Evolutionary conservation across 441 rosid species (phyloP).

Genomic region (Metrosideros polymorpha): DNA sequence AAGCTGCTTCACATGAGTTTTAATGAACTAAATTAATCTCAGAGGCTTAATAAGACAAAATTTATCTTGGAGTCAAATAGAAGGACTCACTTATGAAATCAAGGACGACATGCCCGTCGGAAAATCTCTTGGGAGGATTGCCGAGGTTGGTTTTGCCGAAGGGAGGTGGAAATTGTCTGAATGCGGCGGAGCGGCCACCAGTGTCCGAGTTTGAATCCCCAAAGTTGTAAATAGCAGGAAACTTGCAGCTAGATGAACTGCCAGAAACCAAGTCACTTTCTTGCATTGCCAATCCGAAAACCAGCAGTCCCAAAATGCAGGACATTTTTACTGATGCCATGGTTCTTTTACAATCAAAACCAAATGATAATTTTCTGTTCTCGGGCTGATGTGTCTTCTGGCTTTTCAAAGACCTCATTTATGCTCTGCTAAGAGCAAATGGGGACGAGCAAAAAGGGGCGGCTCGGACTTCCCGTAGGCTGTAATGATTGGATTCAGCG

Average conservation of each 20-base stretch:
- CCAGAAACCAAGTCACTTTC: not conserved
- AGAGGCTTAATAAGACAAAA: not conserved
- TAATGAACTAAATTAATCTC: not conserved
- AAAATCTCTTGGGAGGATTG: not conserved
- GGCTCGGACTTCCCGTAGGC: not conserved
- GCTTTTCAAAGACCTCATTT: not conserved
- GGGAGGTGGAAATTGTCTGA: not conserved
- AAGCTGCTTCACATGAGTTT: not conserved
- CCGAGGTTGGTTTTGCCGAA: not conserved
- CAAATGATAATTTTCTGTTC: not conserved
- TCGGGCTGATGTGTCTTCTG: not conserved
- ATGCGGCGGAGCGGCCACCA: not conserved
- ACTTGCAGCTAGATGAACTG: not conserved
- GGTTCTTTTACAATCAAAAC: not conserved
- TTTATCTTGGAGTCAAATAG: not conserved
- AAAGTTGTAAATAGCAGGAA: constrained; percentile 1
- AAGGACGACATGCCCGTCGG: not conserved
- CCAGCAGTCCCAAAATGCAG: not conserved
- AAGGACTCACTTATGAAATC: not conserved
- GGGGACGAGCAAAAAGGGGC: not conserved
- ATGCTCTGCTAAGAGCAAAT: not conserved
- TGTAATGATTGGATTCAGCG: not conserved
- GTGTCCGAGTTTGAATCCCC: constrained; percentile 4
- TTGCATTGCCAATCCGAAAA: not conserved
- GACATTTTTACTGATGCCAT: not conserved